Evolutionary conservation across 352 stramenopile species (phyloP).

Genomic region (Phytophthora citricola): DNA sequence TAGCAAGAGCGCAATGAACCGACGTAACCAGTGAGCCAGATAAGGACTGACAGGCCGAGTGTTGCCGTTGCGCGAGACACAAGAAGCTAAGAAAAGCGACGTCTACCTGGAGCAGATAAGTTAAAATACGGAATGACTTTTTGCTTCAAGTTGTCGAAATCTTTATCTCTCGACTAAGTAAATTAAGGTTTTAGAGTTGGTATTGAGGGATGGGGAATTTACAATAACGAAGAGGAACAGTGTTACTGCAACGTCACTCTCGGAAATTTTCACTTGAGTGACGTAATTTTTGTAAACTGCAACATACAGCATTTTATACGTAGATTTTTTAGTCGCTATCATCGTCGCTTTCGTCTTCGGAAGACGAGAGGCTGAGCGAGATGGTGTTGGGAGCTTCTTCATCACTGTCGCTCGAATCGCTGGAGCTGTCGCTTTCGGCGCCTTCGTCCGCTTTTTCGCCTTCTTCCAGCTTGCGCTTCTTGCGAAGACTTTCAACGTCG

Average conservation of each 20-base stretch:
- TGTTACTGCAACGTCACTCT: constrained; percentile 3
- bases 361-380: constrained; percentile 75
- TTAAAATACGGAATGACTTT: constrained; percentile 1
- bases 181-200: too few species aligned
- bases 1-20: constrained; percentile 10
- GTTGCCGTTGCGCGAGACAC: constrained; percentile 16
- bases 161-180: constrained; percentile 10
- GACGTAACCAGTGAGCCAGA: constrained; percentile 4
- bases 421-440: constrained; percentile 54
- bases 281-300: neutral
- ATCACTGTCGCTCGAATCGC: constrained; percentile 63
- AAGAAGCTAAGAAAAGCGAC: constrained; percentile 24
- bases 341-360: constrained; percentile 61
- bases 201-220: neutral
- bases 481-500: constrained; percentile 67
- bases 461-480: constrained; percentile 71
- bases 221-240: constrained; percentile 1
- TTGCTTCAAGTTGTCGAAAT: neutral
- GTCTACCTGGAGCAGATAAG: neutral
- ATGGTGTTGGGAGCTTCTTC: constrained; percentile 71
- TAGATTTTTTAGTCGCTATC: constrained; percentile 51
- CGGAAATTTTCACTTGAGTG: neutral
- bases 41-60: constrained; percentile 15
- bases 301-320: constrained; percentile 5
- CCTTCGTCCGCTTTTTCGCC: constrained; percentile 43